Conservation (phyloP, 208 protist species). For the Leishmania tarentolae region DNA sequence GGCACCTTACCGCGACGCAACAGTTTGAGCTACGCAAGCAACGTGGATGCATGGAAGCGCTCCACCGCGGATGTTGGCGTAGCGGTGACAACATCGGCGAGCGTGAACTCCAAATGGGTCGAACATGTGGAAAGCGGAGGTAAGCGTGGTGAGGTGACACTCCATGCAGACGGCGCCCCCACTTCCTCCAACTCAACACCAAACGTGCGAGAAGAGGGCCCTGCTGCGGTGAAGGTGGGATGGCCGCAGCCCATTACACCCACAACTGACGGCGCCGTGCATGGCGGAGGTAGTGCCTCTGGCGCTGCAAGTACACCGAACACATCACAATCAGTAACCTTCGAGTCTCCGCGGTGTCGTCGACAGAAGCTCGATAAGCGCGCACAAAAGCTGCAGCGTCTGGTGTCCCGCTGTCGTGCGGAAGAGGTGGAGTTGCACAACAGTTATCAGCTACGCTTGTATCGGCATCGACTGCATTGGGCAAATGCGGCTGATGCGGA, state of each 20-base stretch:
- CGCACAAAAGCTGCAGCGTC: slow-evolving; percentile 11
- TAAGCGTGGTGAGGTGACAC: not conserved
- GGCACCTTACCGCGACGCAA: not conserved
- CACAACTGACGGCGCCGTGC: not conserved
- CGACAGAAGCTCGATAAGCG: slow-evolving; percentile 15
- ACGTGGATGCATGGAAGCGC: not conserved
- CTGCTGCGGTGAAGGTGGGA: not conserved
- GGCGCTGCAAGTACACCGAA: not conserved
- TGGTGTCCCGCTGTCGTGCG: slow-evolving; percentile 4
- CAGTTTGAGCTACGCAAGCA: slow-evolving; percentile 3
- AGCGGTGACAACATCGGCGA: not conserved
- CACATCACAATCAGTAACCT: not conserved
- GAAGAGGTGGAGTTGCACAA: slow-evolving; percentile 21
- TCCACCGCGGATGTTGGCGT: not conserved
- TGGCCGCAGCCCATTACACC: not conserved
- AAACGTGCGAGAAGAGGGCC: not conserved
- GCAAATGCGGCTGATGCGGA: slow-evolving; percentile 11
- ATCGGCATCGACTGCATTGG: slow-evolving; percentile 38
- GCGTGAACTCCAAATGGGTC: not conserved
- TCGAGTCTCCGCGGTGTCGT: not conserved
- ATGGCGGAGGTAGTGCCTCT: too few species aligned
- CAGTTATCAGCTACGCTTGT: slow-evolving; percentile 18
- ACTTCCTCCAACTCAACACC: not conserved
- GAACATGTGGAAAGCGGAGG: not conserved
- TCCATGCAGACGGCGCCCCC: not conserved